Evolutionary conservation across 2,329 filamentous ascomycete species (phyloP).

Genomic region (Fusarium sterilihyphosum): DNA sequence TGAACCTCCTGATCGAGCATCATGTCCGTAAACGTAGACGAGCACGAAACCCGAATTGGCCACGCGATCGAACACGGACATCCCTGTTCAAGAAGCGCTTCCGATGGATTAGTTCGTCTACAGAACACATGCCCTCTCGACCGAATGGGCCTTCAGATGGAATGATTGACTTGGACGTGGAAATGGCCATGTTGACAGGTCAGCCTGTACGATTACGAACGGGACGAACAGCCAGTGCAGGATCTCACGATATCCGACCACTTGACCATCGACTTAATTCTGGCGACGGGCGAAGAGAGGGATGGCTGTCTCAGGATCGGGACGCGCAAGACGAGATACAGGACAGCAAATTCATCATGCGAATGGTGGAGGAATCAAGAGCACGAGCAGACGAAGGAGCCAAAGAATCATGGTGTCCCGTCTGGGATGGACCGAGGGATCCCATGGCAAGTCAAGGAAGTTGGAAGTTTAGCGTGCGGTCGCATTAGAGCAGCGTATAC

Average conservation of each 20-base stretch:
- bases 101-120: constrained; percentile 28
- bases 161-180: constrained; percentile 33
- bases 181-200: constrained; percentile 36
- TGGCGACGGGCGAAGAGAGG: constrained; percentile 24
- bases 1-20: constrained; percentile 32
- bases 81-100: constrained; percentile 15
- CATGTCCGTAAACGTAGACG: constrained; percentile 21
- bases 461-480: constrained; percentile 25
- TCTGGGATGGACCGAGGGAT: constrained; percentile 38
- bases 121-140: constrained; percentile 1
- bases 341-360: constrained; percentile 30
- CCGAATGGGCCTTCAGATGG: not conserved
- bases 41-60: not conserved
- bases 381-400: constrained; percentile 24
- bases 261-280: constrained; percentile 24
- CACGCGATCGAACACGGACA: not conserved
- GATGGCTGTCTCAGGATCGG: constrained; percentile 21
- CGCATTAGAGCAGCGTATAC: constrained; percentile 2
- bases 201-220: constrained; percentile 16
- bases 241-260: constrained; percentile 10
- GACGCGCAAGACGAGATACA: not conserved
- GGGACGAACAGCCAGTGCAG: not conserved
- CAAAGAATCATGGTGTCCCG: constrained; percentile 36
- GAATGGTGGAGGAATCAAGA: constrained; percentile 32
- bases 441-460: constrained; percentile 22